Conservation (phyloP, 352 stramenopile genomes). For the Phytophthora idaei region DNA sequence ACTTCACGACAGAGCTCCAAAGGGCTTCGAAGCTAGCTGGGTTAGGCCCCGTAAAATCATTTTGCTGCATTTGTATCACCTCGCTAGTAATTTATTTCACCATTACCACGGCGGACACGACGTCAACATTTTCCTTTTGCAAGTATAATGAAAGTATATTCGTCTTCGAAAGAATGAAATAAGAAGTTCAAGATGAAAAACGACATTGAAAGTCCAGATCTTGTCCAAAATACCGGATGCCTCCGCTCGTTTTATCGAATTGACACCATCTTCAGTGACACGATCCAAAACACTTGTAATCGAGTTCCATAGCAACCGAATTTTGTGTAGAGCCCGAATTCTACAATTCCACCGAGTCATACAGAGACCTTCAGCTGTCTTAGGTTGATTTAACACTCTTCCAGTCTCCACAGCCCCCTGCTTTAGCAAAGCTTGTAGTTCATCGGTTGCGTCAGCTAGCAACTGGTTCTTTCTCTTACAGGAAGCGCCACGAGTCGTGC, state of each 20-base stretch:
- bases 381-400: background rate
- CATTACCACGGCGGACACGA: background rate
- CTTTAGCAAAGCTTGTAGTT: background rate
- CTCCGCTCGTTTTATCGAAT: background rate
- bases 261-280: background rate
- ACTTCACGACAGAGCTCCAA: too few relatives aligned
- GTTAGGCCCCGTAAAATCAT: too few relatives aligned
- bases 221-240: background rate
- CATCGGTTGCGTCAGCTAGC: background rate
- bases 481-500: background rate
- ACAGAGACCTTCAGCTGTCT: background rate
- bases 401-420: background rate
- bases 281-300: background rate
- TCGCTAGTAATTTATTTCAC: background rate
- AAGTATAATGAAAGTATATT: background rate
- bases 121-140: background rate
- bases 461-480: background rate
- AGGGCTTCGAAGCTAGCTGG: too few relatives aligned
- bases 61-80: too few relatives aligned
- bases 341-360: background rate
- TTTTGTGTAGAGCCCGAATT: background rate
- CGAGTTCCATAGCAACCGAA: background rate
- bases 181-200: background rate
- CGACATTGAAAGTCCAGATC: background rate
- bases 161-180: background rate